These are phyloP conservation scores for Nematocida parisii DNA, from an alignment of 371 early-diverging fungal species.

Conservation along the genomic window DNA sequence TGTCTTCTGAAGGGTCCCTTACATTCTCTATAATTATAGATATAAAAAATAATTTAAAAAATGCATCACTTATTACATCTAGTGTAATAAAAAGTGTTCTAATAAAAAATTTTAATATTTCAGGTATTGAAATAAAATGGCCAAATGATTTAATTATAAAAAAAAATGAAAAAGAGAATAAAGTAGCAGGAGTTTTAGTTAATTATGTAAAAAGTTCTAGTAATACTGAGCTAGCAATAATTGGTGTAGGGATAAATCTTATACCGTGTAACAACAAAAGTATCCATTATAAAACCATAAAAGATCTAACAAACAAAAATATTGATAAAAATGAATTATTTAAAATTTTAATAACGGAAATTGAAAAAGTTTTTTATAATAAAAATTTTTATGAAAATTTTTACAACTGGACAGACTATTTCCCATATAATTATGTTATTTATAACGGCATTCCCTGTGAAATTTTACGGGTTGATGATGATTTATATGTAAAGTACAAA, in stretches of 20 bases:
- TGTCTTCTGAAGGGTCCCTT: slow-evolving; percentile 26
- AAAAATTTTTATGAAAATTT: not conserved
- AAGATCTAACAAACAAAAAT: not conserved
- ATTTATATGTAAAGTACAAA: not conserved
- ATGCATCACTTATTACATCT: not conserved
- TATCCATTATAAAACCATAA: slow-evolving; percentile 1
- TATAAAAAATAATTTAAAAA: not conserved
- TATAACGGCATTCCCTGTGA: not conserved
- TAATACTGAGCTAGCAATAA: not conserved
- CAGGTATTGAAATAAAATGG: slow-evolving; percentile 28
- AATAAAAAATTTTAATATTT: not conserved
- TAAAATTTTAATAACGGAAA: not conserved
- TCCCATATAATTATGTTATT: slow-evolving; percentile 25
- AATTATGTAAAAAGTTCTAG: slow-evolving; percentile 1
- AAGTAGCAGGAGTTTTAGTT: slow-evolving; percentile 31
- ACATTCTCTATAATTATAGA: slow-evolving; percentile 21
- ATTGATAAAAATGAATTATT: slow-evolving; percentile 22
- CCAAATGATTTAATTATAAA: slow-evolving; percentile 46
- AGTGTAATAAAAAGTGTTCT: slow-evolving; percentile 19
- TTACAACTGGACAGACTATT: not conserved
- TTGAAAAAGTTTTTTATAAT: not conserved
- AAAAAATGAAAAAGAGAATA: not conserved
- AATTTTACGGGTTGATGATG: slow-evolving; percentile 27
- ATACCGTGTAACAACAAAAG: not conserved
- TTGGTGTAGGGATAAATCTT: slow-evolving; percentile 51